Percentiles rank a stretch among this genome's conserved stretches.
phyloP scores from a whole-genome alignment of 1,139 yeast species.

The Yamadazyma taylorii region DNA sequence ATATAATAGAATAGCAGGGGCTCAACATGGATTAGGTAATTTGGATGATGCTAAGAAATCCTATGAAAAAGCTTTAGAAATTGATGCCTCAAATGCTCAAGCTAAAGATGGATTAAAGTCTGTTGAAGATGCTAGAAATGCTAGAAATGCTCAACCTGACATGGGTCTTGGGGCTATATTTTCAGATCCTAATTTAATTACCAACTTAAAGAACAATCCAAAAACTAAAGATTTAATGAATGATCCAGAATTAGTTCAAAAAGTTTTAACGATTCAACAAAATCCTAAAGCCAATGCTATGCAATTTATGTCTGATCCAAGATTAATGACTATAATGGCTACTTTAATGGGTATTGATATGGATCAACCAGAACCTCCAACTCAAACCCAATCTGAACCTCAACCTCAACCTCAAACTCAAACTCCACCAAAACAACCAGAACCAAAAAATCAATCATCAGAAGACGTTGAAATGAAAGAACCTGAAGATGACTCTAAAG shows the following conservation, averaged over 20 bases:
- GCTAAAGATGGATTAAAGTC: conserved; percentile 80
- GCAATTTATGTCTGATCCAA: conserved; percentile 71
- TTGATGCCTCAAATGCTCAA: conserved; percentile 82
- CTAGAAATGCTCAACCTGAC: conserved; percentile 55
- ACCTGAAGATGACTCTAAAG: conserved; percentile 34
- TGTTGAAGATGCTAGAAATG: conserved; percentile 57
- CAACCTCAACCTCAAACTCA: conserved; percentile 26
- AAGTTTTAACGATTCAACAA: conserved; percentile 61
- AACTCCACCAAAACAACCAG: too few relatives aligned
- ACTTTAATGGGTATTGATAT: conserved; percentile 82
- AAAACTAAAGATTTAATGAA: conserved; percentile 84
- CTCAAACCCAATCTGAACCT: conserved; percentile 11
- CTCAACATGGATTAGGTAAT: conserved; percentile 81
- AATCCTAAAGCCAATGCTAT: conserved; percentile 76
- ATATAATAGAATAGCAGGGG: conserved; percentile 90
- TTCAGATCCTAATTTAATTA: conserved; percentile 75
- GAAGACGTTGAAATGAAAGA: conserved; percentile 40
- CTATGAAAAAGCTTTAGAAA: conserved; percentile 78
- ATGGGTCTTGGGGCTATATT: conserved; percentile 78
- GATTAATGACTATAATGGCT: conserved; percentile 87
- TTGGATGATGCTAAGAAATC: conserved; percentile 66
- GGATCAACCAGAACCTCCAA: conserved; percentile 44
- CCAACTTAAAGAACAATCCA: conserved; percentile 78
- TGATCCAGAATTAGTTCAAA: conserved; percentile 80
- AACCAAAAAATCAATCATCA: conserved; percentile 19